Base-by-base conservation (phyloP, 139 green algal genomes). In the Coelastrella sp. region DNA sequence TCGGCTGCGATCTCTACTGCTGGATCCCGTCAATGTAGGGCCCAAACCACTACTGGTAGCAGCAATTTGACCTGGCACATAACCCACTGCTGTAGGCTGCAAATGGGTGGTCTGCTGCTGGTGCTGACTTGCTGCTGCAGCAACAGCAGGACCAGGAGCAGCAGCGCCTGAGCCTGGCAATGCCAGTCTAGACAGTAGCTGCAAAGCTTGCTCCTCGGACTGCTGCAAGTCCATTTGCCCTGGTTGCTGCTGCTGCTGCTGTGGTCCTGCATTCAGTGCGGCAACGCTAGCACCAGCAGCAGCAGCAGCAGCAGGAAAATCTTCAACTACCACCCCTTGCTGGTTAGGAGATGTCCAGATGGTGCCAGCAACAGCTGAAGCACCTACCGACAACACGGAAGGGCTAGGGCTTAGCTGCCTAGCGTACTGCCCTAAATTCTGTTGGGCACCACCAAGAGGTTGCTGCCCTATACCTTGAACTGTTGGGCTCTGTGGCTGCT, bases 131-230 rank as follows among this genome's bases (percentile, higher is more conserved):
- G 32, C 32, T 47, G 32, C 32, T 47, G 32, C 32, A 47, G 54
- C 17, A 80, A 4, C 73, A 61, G 57, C 73, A 80, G 71, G 19
- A 73, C 10, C 59, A 65, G 76, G 17, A 86, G 64, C 83, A 89
- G 83, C 68, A 89, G 66, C 65, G 71, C 16, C 83, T 61, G 61
- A 61, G 22, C 14, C 47, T 56, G 85, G 85, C 20, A 84, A 14
- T 54, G 73, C 85, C 14, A 90, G 58, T 20, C 85, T 59, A 19
- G 74, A 83, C 59, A 83, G 59, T 59, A 84, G 23, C 74, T 75
- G 73, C 59, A 90, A 73, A 8, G 73, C 73, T 23, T 90, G 85
- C 73, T 90, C 68, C 32, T 83, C 73, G 47, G 85, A 90, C 54
- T 83, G 85, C 73, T 71, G 85, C 54, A 88, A 60, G 19, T 80